Percentiles rank a stretch among this genome's conserved stretches.
Evolutionary conservation across 2,329 filamentous ascomycete genomes (phyloP).

Genomic region (Phyllosticta citribraziliensis): DNA sequence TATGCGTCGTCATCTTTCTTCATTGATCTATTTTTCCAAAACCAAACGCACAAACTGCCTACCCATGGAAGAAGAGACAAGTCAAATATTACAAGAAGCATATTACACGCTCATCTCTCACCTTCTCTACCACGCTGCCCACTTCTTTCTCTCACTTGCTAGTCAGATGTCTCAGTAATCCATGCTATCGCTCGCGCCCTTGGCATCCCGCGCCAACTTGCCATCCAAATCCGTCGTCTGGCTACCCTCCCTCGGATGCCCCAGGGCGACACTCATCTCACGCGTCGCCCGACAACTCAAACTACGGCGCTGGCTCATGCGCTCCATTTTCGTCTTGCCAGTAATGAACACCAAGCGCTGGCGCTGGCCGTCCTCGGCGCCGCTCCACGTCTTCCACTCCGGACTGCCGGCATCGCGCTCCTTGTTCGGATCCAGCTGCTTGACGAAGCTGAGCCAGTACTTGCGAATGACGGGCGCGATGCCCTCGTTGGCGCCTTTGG

Average conservation of each 20-base stretch:
- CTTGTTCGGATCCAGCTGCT: constrained; percentile 54
- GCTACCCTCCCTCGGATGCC: background rate
- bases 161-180: background rate
- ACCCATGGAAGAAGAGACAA: background rate
- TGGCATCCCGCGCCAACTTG: background rate
- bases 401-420: constrained; percentile 38
- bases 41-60: background rate
- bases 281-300: background rate
- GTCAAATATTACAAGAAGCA: background rate
- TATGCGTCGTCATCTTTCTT: background rate
- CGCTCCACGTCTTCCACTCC: constrained; percentile 41
- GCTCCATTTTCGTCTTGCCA: constrained; percentile 32
- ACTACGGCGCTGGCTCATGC: constrained; percentile 14
- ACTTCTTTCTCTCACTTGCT: background rate
- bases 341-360: constrained; percentile 29
- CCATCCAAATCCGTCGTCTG: constrained; percentile 2
- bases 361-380: constrained; percentile 6
- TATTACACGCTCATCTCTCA: background rate
- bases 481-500: constrained; percentile 41
- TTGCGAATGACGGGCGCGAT: constrained; percentile 54
- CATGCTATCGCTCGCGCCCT: background rate
- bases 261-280: constrained; percentile 2
- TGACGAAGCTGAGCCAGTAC: constrained; percentile 69
- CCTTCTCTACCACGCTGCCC: background rate
- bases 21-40: background rate